A percentile compares a stretch with the other conserved stretches of the same genome.
Conservation (phyloP, 352 stramenopile genomes). For the Globisporangium splendens region DNA sequence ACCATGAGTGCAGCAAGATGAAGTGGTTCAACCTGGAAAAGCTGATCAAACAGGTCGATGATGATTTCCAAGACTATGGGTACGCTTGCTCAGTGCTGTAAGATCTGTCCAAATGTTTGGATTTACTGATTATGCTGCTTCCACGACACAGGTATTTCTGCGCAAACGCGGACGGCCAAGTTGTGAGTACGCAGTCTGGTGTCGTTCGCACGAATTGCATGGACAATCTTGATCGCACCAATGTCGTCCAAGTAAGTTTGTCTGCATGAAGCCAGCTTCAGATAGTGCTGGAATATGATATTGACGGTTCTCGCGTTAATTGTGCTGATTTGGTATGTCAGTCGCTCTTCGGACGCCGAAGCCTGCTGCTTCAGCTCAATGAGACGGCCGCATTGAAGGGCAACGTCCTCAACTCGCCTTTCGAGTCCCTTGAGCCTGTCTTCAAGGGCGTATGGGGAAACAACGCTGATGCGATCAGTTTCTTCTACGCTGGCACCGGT, state of each 20-base stretch:
- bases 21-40: slow-evolving; percentile 91
- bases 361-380: slow-evolving; percentile 84
- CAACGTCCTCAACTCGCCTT: slow-evolving; percentile 70
- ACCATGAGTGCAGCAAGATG: slow-evolving; percentile 94
- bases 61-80: slow-evolving; percentile 72
- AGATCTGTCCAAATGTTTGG: background rate
- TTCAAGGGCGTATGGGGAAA: slow-evolving; percentile 94
- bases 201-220: slow-evolving; percentile 98
- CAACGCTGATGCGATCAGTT: slow-evolving; percentile 93
- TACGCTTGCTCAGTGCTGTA: slow-evolving; percentile 21
- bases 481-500: slow-evolving; percentile 92
- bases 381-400: slow-evolving; percentile 61
- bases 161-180: slow-evolving; percentile 37
- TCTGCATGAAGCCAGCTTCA: too few relatives aligned
- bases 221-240: slow-evolving; percentile 96
- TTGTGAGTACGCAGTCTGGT: slow-evolving; percentile 79
- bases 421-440: slow-evolving; percentile 56
- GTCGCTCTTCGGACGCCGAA: slow-evolving; percentile 89
- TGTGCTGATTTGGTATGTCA: slow-evolving; percentile 37
- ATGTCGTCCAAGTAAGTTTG: slow-evolving; percentile 51
- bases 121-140: slow-evolving; percentile 6
- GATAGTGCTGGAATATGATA: too few relatives aligned
- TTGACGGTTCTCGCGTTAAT: background rate
- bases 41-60: slow-evolving; percentile 85
- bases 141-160: slow-evolving; percentile 44